These are phyloP conservation scores for Populus nigra DNA, from an alignment of 345 rosid species.

Conservation along the genomic window DNA sequence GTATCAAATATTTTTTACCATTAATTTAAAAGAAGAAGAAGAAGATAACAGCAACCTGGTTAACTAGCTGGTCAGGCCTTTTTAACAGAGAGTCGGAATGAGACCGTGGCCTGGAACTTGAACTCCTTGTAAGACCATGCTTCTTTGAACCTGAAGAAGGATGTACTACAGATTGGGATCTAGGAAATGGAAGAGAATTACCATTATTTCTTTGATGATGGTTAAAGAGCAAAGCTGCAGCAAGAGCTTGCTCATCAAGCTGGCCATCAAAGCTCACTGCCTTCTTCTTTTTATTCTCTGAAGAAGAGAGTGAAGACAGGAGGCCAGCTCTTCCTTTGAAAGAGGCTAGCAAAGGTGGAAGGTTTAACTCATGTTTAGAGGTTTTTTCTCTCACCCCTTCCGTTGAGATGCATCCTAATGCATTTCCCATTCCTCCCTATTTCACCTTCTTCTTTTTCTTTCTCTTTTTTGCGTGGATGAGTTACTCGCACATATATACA, in stretches of 20 bases:
- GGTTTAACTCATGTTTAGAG: not conserved
- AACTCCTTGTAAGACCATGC: constrained; percentile 30
- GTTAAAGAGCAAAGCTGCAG: constrained; percentile 32
- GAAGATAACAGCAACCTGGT: constrained; percentile 19
- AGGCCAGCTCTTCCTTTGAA: not conserved
- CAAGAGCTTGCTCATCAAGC: constrained; percentile 26
- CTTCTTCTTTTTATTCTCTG: not conserved
- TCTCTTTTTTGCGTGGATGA: not conserved
- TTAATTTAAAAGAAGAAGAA: not conserved
- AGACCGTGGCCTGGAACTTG: constrained; percentile 29
- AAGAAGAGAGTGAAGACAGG: not conserved
- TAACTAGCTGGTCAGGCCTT: constrained; percentile 21
- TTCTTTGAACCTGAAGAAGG: constrained; percentile 18
- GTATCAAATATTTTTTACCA: too few relatives aligned
- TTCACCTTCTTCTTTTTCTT: too few relatives aligned
- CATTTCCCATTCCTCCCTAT: constrained; percentile 14
- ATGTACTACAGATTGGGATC: constrained; percentile 22
- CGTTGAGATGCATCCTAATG: constrained; percentile 3
- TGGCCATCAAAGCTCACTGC: not conserved
- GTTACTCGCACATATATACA: too few relatives aligned
- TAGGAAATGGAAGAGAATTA: constrained; percentile 11
- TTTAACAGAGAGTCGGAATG: constrained; percentile 3
- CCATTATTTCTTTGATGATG: constrained; percentile 24
- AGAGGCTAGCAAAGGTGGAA: not conserved
- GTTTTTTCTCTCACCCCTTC: not conserved